phyloP scores from a whole-genome alignment of 139 green algal species.

The Marvania coccoides region DNA sequence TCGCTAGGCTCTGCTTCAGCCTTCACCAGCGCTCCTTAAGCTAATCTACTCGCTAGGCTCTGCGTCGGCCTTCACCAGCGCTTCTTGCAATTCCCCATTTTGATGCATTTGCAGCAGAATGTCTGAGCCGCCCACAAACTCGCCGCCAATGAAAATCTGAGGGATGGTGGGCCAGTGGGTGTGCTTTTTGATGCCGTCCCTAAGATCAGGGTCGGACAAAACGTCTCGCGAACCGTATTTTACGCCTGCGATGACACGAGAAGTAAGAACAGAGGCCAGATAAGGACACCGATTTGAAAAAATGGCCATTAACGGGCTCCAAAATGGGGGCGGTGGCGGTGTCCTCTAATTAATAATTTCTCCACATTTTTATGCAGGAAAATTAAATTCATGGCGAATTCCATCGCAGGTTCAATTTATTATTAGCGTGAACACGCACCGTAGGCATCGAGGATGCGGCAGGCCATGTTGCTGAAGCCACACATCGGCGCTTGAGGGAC shows the following conservation, averaged over 20 bases:
- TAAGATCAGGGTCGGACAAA: constrained; percentile 69
- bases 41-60: not conserved
- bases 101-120: constrained; percentile 93
- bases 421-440: too few relatives aligned
- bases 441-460: constrained; percentile 78
- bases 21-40: constrained; percentile 51
- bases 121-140: constrained; percentile 92
- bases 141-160: constrained; percentile 89
- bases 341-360: too few relatives aligned
- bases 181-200: constrained; percentile 90
- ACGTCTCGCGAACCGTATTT: constrained; percentile 81
- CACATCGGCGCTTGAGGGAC: constrained; percentile 71
- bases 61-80: constrained; percentile 35
- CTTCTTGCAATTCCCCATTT: constrained; percentile 70
- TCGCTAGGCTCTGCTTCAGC: not conserved
- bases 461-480: constrained; percentile 89
- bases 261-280: not conserved
- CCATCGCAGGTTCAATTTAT: too few relatives aligned
- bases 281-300: not conserved
- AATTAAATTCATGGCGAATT: too few relatives aligned
- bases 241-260: constrained; percentile 42
- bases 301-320: not conserved
- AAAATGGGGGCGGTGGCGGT: too few relatives aligned
- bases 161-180: constrained; percentile 94
- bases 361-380: too few relatives aligned